Percentiles rank a stretch among this genome's conserved stretches.
Evolutionary conservation across 2,329 filamentous ascomycete species (phyloP).

Genomic region (Cryphonectria parasitica): DNA sequence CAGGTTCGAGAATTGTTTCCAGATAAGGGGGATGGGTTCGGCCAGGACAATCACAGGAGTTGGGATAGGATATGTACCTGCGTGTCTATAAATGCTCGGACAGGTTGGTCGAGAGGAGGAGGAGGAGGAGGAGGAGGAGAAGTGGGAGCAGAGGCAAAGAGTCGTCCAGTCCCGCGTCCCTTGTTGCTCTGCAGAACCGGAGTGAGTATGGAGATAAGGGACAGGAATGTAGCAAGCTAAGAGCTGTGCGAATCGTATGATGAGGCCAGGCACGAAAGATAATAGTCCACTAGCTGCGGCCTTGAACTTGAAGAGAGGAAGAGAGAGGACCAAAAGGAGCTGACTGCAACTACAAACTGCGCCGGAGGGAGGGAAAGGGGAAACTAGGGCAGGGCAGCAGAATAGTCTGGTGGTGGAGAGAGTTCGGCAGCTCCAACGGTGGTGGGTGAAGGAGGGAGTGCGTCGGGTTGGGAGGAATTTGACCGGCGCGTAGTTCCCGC

Average conservation of each 20-base stretch:
- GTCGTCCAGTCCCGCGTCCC: neutral
- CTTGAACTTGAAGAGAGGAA: neutral
- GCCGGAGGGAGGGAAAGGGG: neutral
- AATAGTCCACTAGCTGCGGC: neutral
- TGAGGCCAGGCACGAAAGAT: neutral
- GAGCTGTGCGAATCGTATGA: neutral
- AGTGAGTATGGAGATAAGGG: neutral
- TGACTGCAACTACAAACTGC: neutral
- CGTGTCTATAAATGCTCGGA: neutral
- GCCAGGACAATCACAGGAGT: neutral
- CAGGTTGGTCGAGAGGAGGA: neutral
- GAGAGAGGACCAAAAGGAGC: neutral
- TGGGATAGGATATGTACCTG: neutral
- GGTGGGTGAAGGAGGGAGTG: neutral
- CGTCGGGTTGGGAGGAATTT: slow-evolving; percentile 11
- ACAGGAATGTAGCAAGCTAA: neutral
- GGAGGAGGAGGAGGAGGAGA: neutral
- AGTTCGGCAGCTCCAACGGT: neutral
- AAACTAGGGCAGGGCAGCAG: slow-evolving; percentile 8
- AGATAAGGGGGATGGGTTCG: neutral
- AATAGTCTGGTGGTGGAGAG: neutral
- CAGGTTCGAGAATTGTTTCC: neutral
- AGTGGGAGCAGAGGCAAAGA: neutral
- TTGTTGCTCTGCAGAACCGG: neutral
- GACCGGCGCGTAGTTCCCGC: slow-evolving; percentile 15